phyloP scores from a whole-genome alignment of 495 filamentous ascomycete genomes.

The Neurospora sublineolata region DNA sequence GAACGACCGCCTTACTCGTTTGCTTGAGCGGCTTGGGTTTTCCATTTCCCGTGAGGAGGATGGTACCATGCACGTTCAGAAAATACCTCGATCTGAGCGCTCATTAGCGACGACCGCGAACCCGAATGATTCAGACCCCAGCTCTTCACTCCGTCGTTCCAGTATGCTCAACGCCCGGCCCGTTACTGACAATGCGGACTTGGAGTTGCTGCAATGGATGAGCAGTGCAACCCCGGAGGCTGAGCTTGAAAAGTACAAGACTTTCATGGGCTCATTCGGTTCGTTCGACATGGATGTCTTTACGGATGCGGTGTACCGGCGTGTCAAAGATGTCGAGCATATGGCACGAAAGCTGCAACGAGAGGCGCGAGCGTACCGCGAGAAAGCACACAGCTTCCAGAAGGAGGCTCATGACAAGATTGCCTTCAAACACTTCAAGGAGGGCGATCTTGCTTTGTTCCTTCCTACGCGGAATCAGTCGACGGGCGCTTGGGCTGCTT shows the following conservation, averaged over 20 bases:
- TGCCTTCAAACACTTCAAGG: conserved; percentile 91
- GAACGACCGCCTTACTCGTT: conserved; percentile 59
- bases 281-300: conserved; percentile 75
- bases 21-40: conserved; percentile 80
- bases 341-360: conserved; percentile 83
- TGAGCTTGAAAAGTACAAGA: conserved; percentile 58
- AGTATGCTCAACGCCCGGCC: conserved; percentile 27
- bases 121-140: conserved; percentile 46
- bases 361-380: conserved; percentile 75
- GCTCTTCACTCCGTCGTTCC: conserved; percentile 47
- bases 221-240: conserved; percentile 50
- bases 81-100: conserved; percentile 55
- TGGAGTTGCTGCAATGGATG: conserved; percentile 68
- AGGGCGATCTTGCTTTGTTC: conserved; percentile 91
- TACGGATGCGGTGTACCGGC: conserved; percentile 68
- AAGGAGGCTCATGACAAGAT: conserved; percentile 93
- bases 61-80: conserved; percentile 63
- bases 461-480: conserved; percentile 87
- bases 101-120: conserved; percentile 24
- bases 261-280: conserved; percentile 56
- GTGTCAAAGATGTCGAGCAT: conserved; percentile 79
- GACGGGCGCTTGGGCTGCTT: conserved; percentile 92
- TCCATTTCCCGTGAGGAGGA: conserved; percentile 58
- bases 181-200: conserved; percentile 41
- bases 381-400: conserved; percentile 73